These are phyloP conservation scores for Aegle marmelos DNA, from an alignment of 345 rosid genomes.

Conservation along the genomic window DNA sequence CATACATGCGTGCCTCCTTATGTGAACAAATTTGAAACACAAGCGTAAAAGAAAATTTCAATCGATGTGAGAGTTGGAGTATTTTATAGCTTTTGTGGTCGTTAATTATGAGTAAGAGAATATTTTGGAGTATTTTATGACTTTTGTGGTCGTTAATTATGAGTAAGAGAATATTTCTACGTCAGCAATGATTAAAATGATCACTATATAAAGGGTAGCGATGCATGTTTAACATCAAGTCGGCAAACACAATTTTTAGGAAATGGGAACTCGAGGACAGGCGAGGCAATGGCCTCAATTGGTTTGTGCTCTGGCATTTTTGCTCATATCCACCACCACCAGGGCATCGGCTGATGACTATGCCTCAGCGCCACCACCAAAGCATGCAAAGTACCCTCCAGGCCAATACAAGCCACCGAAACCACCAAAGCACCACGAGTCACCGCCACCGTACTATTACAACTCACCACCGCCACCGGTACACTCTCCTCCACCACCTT, in stretches of 20 bases:
- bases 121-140: not conserved
- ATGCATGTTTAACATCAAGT: not conserved
- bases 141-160: not conserved
- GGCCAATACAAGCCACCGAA: too few relatives aligned
- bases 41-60: too few relatives aligned
- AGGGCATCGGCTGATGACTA: slow-evolving; percentile 12
- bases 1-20: not conserved
- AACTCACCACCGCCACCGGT: too few relatives aligned
- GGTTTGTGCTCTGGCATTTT: not conserved
- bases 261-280: not conserved
- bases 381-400: too few relatives aligned
- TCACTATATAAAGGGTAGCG: slow-evolving; percentile 20
- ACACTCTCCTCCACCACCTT: too few relatives aligned
- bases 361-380: not conserved
- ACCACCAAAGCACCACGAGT: too few relatives aligned
- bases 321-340: slow-evolving; percentile 20
- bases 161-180: not conserved
- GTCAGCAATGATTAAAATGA: not conserved
- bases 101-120: not conserved
- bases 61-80: not conserved
- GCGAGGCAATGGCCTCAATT: not conserved
- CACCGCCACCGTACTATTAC: too few relatives aligned
- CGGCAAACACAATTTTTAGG: not conserved
- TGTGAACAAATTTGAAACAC: not conserved
- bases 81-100: not conserved